Evolutionary conservation across 768 basidiomycete genomes (phyloP), one percentile per base, ranked within the genome.

Genomic region (Termitomyces sp.): DNA sequence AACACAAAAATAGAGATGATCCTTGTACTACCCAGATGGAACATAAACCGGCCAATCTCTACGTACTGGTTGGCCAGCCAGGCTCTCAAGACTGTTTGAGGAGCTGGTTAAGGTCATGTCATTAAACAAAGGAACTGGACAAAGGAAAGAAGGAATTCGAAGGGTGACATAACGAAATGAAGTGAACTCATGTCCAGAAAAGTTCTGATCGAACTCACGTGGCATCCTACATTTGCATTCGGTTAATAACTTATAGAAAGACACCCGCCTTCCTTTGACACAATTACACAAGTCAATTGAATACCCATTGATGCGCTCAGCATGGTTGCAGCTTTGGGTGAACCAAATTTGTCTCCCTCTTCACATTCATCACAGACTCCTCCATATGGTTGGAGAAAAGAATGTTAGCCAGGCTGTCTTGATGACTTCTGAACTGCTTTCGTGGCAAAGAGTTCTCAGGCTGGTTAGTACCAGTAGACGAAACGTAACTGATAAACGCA

Each of bases 191-290:
- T 68, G 69, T 62, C 57, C 53, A 28, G 53, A 61, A 58, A 64
- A 58, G 44, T 62, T 69, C 70, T 70, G 68, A 71, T 73, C 65
- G 66, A 73, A 68, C 60, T 70, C 72, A 69, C 72, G 68, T 74
- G 72, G 44, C 24, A 22, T 51, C 35, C 48, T 22, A 33, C 50
- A 35, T 24, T 52, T 22, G 49, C 50, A 35, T 24, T 52, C 51
- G 51, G 51, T 7, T 38, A 52, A n/a, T n/a, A n/a, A n/a, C n/a
- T n/a, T n/a, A n/a, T n/a, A n/a, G 38, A 36, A n/a, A 10, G 9
- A 22, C 16, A 24, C 22, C 49, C 50, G 50, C 50, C 33, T 9
- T 32, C 32, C 32, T 35, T 33, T 24, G 49, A 50, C 32, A 49
- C 12, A 50, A 51, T 51, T 35, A 51, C 50, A 20, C 13, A 30